Evolutionary conservation across 139 green algal species (phyloP).

Genomic region (Chlamydomonas urium): DNA sequence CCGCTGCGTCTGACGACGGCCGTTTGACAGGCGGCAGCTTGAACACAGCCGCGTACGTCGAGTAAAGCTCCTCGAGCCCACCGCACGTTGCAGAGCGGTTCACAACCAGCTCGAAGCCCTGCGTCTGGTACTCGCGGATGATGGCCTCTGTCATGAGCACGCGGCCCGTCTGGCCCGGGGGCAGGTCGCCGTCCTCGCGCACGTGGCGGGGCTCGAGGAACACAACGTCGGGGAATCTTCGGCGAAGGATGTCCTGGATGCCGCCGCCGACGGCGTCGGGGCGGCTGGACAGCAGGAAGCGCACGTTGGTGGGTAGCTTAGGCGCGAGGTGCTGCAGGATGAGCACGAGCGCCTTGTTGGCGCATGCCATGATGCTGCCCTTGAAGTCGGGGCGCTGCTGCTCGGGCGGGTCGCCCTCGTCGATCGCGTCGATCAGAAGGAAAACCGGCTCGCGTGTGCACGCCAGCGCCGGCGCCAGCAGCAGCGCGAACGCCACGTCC

Average conservation of each 20-base stretch:
- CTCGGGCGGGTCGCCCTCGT: slow-evolving; percentile 24
- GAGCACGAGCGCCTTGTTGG: slow-evolving; percentile 22
- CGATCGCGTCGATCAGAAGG: slow-evolving; percentile 27
- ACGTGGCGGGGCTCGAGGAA: slow-evolving; percentile 1
- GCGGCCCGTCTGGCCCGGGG: no score
- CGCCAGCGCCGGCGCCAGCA: not conserved
- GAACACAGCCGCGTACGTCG: not conserved
- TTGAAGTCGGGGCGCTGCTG: not conserved
- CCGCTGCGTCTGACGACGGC: not conserved
- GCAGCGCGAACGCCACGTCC: slow-evolving; percentile 1
- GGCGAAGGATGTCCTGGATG: slow-evolving; percentile 1
- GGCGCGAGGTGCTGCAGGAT: not conserved
- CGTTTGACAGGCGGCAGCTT: not conserved
- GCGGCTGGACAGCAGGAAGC: slow-evolving; percentile 24
- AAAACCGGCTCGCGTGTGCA: not conserved
- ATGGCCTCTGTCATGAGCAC: not conserved
- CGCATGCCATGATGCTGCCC: slow-evolving; percentile 1
- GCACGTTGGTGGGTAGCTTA: slow-evolving; percentile 15
- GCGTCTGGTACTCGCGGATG: not conserved
- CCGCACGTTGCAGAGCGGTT: not conserved
- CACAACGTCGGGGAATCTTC: not conserved
- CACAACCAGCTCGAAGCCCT: not conserved
- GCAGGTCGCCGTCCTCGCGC: no score
- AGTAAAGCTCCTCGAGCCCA: not conserved
- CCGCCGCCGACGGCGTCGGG: slow-evolving; percentile 15